Percentiles rank a stretch among this genome's conserved stretches.
These are phyloP conservation scores for Ogataea minuta DNA, from an alignment of 805 yeast species.

Conservation along the genomic window DNA sequence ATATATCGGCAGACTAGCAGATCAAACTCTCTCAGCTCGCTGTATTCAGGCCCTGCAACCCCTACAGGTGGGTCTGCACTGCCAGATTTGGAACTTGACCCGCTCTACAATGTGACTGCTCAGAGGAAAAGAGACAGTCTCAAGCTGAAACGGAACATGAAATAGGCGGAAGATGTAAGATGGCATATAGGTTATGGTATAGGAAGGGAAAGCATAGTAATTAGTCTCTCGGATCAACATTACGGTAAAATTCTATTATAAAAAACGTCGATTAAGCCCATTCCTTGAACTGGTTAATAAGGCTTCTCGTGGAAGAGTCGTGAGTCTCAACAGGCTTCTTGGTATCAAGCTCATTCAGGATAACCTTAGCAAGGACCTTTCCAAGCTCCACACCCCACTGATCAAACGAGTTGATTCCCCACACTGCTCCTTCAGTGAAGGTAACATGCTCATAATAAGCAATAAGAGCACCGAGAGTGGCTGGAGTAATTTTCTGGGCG, in stretches of 20 bases:
- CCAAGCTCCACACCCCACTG: constrained; percentile 99
- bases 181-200: neutral
- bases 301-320: constrained; percentile 87
- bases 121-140: constrained; percentile 53
- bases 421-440: constrained; percentile 96
- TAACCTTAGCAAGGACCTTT: constrained; percentile 94
- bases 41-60: constrained; percentile 4
- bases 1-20: constrained; percentile 1
- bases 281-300: constrained; percentile 91
- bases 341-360: constrained; percentile 83
- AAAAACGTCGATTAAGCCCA: constrained; percentile 49
- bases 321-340: constrained; percentile 57
- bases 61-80: constrained; percentile 4
- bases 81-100: constrained; percentile 30
- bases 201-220: neutral
- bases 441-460: constrained; percentile 98
- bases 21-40: constrained; percentile 13
- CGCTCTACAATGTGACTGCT: constrained; percentile 43
- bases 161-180: constrained; percentile 7
- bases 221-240: neutral
- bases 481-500: constrained; percentile 95
- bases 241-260: constrained; percentile 1
- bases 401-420: constrained; percentile 99
- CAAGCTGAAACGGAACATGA: constrained; percentile 44
- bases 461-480: constrained; percentile 90